phyloP scores from a whole-genome alignment of 148 eudicot genomes.

The Pharnaceum exiguum region DNA sequence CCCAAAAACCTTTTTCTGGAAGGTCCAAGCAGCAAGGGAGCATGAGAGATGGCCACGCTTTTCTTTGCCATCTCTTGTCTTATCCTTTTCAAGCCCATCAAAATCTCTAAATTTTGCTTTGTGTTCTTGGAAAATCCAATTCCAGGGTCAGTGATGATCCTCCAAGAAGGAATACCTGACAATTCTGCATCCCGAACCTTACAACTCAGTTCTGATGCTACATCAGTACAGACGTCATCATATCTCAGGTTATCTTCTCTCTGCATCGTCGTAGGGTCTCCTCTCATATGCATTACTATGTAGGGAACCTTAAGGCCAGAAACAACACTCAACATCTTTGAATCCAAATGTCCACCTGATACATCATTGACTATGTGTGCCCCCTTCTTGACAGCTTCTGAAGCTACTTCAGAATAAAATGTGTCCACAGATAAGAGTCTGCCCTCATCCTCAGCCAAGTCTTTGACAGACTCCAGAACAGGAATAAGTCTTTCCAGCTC shows the following conservation, averaged over 20 bases:
- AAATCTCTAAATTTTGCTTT: constrained; percentile 65
- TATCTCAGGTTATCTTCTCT: constrained; percentile 54
- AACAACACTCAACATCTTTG: constrained; percentile 54
- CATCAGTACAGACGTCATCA: constrained; percentile 54
- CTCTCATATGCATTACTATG: constrained; percentile 92
- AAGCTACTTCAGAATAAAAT: constrained; percentile 73
- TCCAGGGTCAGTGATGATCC: constrained; percentile 76
- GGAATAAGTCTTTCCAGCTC: constrained; percentile 82
- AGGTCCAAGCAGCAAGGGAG: constrained; percentile 75
- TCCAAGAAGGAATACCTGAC: constrained; percentile 84
- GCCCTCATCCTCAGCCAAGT: constrained; percentile 57
- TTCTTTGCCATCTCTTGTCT: constrained; percentile 59
- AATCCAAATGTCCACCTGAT: constrained; percentile 70
- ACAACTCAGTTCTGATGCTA: constrained; percentile 51
- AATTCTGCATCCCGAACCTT: constrained; percentile 55
- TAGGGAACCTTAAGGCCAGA: constrained; percentile 69
- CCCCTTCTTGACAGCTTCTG: constrained; percentile 70
- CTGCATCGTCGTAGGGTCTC: constrained; percentile 87
- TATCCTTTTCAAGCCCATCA: constrained; percentile 44
- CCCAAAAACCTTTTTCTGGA: constrained; percentile 88
- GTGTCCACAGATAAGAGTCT: constrained; percentile 81
- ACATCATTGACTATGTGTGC: constrained; percentile 85
- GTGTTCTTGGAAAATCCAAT: constrained; percentile 87
- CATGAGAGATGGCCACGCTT: constrained; percentile 61
- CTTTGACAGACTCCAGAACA: constrained; percentile 55